Evolutionary conservation across 108 stramenopile species (phyloP).

Genomic region (Nitzschia sp.): DNA sequence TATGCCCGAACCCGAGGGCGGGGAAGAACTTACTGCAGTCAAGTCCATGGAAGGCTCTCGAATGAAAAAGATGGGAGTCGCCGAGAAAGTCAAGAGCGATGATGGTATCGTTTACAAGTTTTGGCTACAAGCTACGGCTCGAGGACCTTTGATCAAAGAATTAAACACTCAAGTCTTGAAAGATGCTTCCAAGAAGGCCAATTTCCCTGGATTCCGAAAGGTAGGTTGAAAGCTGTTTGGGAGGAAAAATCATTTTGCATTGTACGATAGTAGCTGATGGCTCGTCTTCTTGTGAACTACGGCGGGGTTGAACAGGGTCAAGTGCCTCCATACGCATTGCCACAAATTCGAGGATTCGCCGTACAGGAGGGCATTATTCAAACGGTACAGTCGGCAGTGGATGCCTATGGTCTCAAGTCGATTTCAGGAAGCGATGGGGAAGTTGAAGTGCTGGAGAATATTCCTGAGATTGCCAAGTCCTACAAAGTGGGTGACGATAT

Average conservation of each 20-base stretch:
- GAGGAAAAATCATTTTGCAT: not conserved
- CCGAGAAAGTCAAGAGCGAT: conserved; percentile 30
- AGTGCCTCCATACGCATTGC: conserved; percentile 83
- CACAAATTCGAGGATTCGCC: conserved; percentile 80
- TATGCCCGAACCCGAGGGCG: conserved; percentile 82
- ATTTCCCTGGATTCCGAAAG: conserved; percentile 87
- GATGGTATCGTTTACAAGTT: conserved; percentile 67
- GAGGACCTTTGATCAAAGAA: conserved; percentile 65
- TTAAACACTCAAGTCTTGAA: conserved; percentile 64
- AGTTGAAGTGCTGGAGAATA: conserved; percentile 73
- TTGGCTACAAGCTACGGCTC: conserved; percentile 66
- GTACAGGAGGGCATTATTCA: conserved; percentile 80
- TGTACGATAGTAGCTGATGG: too few species aligned
- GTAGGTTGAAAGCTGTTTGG: conserved; percentile 24
- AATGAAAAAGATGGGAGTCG: conserved; percentile 77
- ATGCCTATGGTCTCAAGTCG: conserved; percentile 79
- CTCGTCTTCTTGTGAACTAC: too few species aligned
- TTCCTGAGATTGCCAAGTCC: conserved; percentile 70
- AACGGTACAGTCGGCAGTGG: conserved; percentile 69
- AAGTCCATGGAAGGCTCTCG: conserved; percentile 59
- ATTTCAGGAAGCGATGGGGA: conserved; percentile 52
- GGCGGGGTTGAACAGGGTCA: too few species aligned
- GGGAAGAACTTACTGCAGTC: conserved; percentile 59
- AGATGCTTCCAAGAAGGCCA: conserved; percentile 80
- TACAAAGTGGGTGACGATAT: conserved; percentile 74